Evolutionary conservation across 345 rosid species (phyloP), one percentile per base, ranked within the genome.

Genomic region (Gossypium bickii): DNA sequence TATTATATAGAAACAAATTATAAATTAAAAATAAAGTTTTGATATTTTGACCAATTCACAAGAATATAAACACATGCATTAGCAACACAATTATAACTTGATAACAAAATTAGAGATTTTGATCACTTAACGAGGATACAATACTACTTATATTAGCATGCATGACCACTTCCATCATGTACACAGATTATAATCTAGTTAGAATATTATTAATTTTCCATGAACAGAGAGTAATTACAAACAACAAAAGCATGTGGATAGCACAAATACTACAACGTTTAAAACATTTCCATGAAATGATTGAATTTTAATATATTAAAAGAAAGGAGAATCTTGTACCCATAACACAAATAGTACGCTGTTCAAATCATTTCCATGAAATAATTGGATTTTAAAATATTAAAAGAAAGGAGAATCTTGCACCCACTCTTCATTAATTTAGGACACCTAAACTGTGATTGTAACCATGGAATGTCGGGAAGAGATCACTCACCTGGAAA

Each of bases 401-500:
- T 24, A 3, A 67, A 47, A 16, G 25, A 24, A 24, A 7, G 12
- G 49, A 51, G 56, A 55, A 71, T 11, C 45, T 51, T 34, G 13
- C 75, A 58, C 15, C 12, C 4, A 13, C 24, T 58, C 41, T 29
- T 45, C 38, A 27, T 24, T 22, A 12, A n/a, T 60, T 43, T 63
- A 47, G 27, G 0, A 38, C 58, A 62, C 43, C 44, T 56, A 61
- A 72, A 45, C 43, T n/a, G 45, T 49, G 49, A 66, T 7, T 67
- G 43, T 53, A 66, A 15, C 5, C 45, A 38, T 12, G 15, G 4
- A 64, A 48, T 25, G 34, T 20, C 58, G 8, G 53, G 12, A 73
- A 57, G 61, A 22, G 55, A 29, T 49, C 27, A 67, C 91, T 80
- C 74, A 95, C 99, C 99, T 66, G 99, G 97, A 87, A 95, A 95